Evolutionary conservation across 768 basidiomycete species (phyloP), one percentile per base, ranked within the genome.

Genomic region (Lentinula sp.): DNA sequence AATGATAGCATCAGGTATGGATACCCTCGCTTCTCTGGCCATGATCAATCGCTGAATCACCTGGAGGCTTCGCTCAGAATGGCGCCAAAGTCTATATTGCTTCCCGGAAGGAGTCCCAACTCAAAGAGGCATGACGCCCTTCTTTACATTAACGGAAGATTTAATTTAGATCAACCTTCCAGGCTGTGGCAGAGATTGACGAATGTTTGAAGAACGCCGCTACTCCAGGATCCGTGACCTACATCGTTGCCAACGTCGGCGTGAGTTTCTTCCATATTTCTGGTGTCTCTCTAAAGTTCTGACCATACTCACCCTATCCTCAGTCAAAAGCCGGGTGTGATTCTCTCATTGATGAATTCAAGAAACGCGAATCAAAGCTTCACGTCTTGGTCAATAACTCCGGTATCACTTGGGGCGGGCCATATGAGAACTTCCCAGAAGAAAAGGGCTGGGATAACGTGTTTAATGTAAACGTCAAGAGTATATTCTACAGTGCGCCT

Each of bases 21-120:
- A 28, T 56, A 10, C 31, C 9, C 11, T 8, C 13, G 5, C 5
- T 28, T 42, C 11, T 18, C 6, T 40, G 40, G 21, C 40, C 13
- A 56, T 43, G 16, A 48, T 21, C 21, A 18, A 21, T 11, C 9
- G 46, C 46, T 23, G 13, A 43, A 13, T 31, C 43, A 32, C 13
- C 11, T 5, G 7, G 1, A 56, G 55, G 89, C 1, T 87, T 92
- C 65, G 89, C 88, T 1, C 84, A 87, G 73, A 94, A 95, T 67
- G 93, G 93, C 11, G 91, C 88, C 37, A 88, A 85, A 66, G 93
- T 96, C 45, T 94, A 95, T 74, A 93, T 95, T 65, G 92, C 93
- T 13, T 87, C 91, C 10, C 80, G 93, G 59, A 94, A 93, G 70
- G 89, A 91, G 74, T 70, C 77, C 18, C 87, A 88, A 66, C 78